Evolutionary conservation across 2,329 filamentous ascomycete genomes (phyloP).

Genomic region (Aspergillaceae sp.): DNA sequence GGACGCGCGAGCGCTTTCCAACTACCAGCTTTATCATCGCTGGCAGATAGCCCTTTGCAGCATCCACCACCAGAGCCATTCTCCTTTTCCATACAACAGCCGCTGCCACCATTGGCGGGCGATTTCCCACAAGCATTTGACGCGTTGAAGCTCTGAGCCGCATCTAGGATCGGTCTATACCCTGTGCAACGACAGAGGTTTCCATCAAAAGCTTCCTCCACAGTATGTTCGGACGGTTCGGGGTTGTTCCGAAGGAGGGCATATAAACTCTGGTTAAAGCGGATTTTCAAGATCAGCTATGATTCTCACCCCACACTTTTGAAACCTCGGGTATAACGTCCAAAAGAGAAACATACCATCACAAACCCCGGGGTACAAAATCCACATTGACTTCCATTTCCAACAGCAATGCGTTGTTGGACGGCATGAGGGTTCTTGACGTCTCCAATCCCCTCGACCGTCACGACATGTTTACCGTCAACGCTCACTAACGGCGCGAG

Average conservation of each 20-base stretch:
- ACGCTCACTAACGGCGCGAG: slow-evolving; percentile 73
- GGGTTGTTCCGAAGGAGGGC: slow-evolving; percentile 54
- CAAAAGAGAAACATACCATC: slow-evolving; percentile 41
- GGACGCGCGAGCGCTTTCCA: slow-evolving; percentile 66
- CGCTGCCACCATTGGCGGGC: slow-evolving; percentile 50
- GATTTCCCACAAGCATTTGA: slow-evolving; percentile 34
- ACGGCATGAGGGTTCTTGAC: slow-evolving; percentile 69
- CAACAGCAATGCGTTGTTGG: slow-evolving; percentile 79
- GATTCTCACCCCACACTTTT: too few relatives aligned
- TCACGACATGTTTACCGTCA: slow-evolving; percentile 89
- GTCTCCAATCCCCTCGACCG: slow-evolving; percentile 79
- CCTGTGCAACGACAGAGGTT: slow-evolving; percentile 84
- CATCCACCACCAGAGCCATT: slow-evolving; percentile 48
- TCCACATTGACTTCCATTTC: slow-evolving; percentile 78
- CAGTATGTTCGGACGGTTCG: slow-evolving; percentile 70
- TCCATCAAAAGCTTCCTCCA: slow-evolving; percentile 67
- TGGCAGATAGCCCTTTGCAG: slow-evolving; percentile 54
- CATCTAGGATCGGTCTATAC: slow-evolving; percentile 77
- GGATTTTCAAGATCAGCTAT: too few relatives aligned
- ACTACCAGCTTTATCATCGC: slow-evolving; percentile 27
- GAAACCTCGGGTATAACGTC: too few relatives aligned
- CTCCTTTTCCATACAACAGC: slow-evolving; percentile 50
- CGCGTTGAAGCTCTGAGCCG: slow-evolving; percentile 64
- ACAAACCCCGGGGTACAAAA: slow-evolving; percentile 90
- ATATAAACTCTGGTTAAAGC: slow-evolving; percentile 36